Evolutionary conservation across 495 filamentous ascomycete genomes (phyloP).

Genomic region (Aspergillus avenaceus): DNA sequence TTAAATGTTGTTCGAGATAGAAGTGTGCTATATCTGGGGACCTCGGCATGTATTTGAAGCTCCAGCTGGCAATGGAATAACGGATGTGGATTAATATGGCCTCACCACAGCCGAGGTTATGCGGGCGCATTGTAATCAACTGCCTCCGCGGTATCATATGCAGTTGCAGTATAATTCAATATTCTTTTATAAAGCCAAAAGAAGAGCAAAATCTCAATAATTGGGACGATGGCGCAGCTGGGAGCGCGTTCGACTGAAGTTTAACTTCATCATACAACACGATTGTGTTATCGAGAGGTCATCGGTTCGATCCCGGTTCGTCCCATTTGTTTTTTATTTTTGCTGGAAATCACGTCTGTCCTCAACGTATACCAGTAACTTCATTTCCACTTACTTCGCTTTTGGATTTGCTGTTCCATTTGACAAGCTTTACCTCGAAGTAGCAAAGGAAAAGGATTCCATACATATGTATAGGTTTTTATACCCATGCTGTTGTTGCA

Average conservation of each 20-base stretch:
- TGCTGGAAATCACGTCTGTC: neutral
- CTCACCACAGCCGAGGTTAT: neutral
- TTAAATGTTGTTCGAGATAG: neutral
- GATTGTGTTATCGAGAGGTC: neutral
- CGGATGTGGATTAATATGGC: neutral
- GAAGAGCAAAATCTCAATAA: neutral
- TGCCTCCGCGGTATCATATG: slow-evolving; percentile 27
- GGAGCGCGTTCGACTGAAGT: neutral
- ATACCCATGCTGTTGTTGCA: too few relatives aligned
- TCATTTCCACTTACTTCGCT: too few relatives aligned
- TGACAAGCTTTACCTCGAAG: too few relatives aligned
- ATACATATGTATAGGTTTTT: too few relatives aligned
- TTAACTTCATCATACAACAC: neutral
- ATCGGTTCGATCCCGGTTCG: neutral
- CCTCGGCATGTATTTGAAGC: neutral
- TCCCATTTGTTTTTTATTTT: neutral
- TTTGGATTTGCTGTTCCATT: too few relatives aligned
- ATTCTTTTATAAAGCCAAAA: too few relatives aligned
- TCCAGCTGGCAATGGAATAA: neutral
- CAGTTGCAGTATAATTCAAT: too few relatives aligned
- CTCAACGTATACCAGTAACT: too few relatives aligned
- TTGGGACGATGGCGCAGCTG: neutral
- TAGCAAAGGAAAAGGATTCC: too few relatives aligned
- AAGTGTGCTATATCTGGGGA: neutral
- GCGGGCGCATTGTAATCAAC: neutral